Percentiles rank a stretch among this genome's conserved stretches.
These are phyloP conservation scores for Solanum corneliomulleri DNA, from an alignment of 257 asterid genomes.

Conservation along the genomic window DNA sequence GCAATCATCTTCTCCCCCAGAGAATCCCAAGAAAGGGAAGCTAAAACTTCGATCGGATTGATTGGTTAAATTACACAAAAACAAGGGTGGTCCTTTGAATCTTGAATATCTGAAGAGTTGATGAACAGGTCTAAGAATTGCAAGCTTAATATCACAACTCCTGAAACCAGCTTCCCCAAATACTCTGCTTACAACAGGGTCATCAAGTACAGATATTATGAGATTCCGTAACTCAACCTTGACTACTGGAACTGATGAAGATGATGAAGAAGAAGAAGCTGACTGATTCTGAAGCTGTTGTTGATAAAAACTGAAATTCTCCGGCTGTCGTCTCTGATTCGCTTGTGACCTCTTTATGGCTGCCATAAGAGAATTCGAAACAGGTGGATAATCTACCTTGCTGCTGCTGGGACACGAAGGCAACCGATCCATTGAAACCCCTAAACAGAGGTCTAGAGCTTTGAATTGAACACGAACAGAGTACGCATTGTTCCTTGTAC, in stretches of 20 bases:
- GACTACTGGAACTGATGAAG: conserved; percentile 41
- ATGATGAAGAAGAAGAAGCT: conserved; percentile 26
- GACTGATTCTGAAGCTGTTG: conserved; percentile 29
- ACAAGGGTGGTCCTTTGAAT: conserved; percentile 58
- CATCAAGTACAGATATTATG: conserved; percentile 68
- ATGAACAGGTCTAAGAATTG: conserved; percentile 49
- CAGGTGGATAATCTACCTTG: conserved; percentile 59
- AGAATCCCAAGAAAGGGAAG: conserved; percentile 63
- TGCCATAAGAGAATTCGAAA: conserved; percentile 84
- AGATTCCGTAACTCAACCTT: conserved; percentile 75
- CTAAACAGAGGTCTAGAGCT: conserved; percentile 74
- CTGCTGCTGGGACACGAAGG: conserved; percentile 28
- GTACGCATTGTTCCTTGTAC: conserved; percentile 55
- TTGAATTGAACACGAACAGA: conserved; percentile 61
- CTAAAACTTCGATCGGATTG: conserved; percentile 25
- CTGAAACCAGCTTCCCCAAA: conserved; percentile 84
- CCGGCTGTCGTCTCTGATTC: conserved; percentile 77
- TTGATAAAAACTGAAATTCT: conserved; percentile 57
- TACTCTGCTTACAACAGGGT: conserved; percentile 79
- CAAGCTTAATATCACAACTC: conserved; percentile 71
- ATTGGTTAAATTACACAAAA: conserved; percentile 39
- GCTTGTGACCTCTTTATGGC: conserved; percentile 89
- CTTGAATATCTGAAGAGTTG: conserved; percentile 44
- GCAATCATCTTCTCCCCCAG: conserved; percentile 46
- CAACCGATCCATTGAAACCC: conserved; percentile 63